Percentiles rank a stretch among this genome's conserved stretches.
These are phyloP conservation scores for Lithocarpus polystachyus DNA, from an alignment of 306 rosid species.

Conservation along the genomic window DNA sequence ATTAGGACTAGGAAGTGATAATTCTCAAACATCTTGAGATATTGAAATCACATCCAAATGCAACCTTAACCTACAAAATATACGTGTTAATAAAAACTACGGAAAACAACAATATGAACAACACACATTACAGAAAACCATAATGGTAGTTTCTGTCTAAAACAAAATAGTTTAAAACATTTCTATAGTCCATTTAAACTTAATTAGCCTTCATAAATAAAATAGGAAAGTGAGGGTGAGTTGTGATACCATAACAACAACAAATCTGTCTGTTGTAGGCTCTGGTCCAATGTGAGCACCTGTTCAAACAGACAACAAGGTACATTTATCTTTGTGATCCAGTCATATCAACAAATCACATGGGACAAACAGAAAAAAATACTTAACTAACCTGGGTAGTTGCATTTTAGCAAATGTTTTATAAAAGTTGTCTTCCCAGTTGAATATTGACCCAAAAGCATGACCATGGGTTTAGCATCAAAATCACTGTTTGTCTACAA, in stretches of 20 bases:
- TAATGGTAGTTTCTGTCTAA: neutral
- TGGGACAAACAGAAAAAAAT: neutral
- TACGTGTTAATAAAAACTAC: neutral
- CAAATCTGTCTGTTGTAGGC: constrained; percentile 97
- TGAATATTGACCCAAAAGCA: constrained; percentile 97
- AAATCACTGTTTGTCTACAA: constrained; percentile 75
- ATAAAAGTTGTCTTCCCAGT: constrained; percentile 96
- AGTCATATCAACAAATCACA: neutral
- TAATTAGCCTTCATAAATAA: neutral
- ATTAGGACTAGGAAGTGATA: neutral
- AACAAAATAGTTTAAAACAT: neutral
- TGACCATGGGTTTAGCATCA: constrained; percentile 99
- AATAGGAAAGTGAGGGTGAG: neutral
- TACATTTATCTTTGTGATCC: neutral
- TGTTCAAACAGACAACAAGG: constrained; percentile 19
- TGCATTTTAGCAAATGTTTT: constrained; percentile 73
- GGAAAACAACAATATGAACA: neutral
- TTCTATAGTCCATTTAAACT: neutral
- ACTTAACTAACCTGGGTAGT: constrained; percentile 77
- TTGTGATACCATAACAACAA: constrained; percentile 80
- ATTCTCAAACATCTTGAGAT: neutral
- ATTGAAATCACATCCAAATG: neutral
- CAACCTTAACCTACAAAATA: neutral
- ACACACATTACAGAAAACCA: neutral
- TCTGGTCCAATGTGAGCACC: constrained; percentile 99